A percentile compares a stretch with the other conserved stretches of the same genome.
Conservation (phyloP, 805 yeast species). For the Yamadazyma tumulicola region DNA sequence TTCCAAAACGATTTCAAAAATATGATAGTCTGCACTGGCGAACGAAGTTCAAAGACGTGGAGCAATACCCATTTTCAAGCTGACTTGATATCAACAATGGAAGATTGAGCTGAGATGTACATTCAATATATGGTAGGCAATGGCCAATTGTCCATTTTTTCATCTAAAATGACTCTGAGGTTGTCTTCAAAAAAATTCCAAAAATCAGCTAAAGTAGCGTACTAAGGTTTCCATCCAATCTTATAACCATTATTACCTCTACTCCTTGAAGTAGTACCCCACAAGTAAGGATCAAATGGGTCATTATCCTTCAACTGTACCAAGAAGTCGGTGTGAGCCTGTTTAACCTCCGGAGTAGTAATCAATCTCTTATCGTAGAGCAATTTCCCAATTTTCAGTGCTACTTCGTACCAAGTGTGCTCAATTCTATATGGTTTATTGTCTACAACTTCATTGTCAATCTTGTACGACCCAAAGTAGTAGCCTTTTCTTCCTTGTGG, state of each 20-base stretch:
- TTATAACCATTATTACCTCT: constrained; percentile 22
- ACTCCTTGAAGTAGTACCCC: constrained; percentile 26
- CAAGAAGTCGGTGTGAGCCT: constrained; percentile 14
- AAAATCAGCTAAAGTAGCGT: constrained; percentile 12
- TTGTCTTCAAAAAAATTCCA: constrained; percentile 18
- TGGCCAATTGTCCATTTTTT: neutral
- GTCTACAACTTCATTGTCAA: constrained; percentile 10
- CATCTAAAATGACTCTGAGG: constrained; percentile 9
- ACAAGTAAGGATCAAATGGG: constrained; percentile 16
- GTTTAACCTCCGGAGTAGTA: constrained; percentile 13
- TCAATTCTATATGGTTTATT: constrained; percentile 13
- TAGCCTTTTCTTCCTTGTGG: constrained; percentile 30
- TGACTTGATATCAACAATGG: no score
- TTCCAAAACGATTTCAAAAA: no score
- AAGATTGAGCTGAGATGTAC: no score
- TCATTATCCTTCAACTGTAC: constrained; percentile 11
- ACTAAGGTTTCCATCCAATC: constrained; percentile 27
- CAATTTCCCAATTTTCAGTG: constrained; percentile 17
- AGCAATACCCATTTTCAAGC: no score
- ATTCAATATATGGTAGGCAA: no score
- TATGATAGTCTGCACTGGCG: no score
- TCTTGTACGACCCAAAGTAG: constrained; percentile 26
- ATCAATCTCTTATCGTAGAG: constrained; percentile 15
- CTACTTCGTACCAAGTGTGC: constrained; percentile 27
- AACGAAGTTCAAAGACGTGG: no score